phyloP scores from a whole-genome alignment of 2,329 filamentous ascomycete species.

The Colletotrichum orchidophilum region DNA sequence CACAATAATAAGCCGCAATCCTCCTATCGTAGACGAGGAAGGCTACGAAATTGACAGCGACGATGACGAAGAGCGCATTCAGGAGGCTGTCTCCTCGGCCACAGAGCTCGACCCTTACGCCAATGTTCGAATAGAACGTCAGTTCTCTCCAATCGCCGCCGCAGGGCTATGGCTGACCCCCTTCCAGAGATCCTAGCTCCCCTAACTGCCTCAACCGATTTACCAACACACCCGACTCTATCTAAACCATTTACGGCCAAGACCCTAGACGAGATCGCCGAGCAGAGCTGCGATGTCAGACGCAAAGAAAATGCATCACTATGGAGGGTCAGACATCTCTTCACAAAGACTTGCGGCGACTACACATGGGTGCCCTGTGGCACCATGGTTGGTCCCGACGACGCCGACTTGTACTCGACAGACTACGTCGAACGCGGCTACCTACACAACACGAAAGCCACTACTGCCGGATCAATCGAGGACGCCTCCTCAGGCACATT shows the following conservation, averaged over 20 bases:
- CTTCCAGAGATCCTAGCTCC: conserved; percentile 76
- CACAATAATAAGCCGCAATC: conserved; percentile 79
- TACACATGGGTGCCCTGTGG: conserved; percentile 73
- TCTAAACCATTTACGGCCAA: conserved; percentile 79
- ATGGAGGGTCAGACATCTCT: conserved; percentile 78
- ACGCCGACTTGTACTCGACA: conserved; percentile 64
- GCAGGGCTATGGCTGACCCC: conserved; percentile 40
- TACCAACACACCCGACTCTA: conserved; percentile 78
- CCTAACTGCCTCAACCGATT: conserved; percentile 77
- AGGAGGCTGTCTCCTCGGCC: conserved; percentile 69
- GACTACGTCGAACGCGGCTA: conserved; percentile 52
- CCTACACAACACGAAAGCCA: conserved; percentile 34
- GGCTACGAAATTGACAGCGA: conserved; percentile 81
- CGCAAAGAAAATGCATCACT: conserved; percentile 78
- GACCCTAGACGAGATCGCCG: conserved; percentile 75
- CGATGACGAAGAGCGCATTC: conserved; percentile 70
- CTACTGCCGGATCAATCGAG: neutral
- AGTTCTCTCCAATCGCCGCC: conserved; percentile 40
- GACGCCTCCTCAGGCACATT: conserved; percentile 18
- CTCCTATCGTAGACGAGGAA: conserved; percentile 78
- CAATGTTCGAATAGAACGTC: conserved; percentile 76
- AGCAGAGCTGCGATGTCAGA: conserved; percentile 75
- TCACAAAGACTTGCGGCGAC: conserved; percentile 80
- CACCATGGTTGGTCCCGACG: conserved; percentile 64
- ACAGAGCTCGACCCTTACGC: conserved; percentile 79